Evolutionary conservation across 805 yeast genomes (phyloP), one percentile per base, ranked within the genome.

Genomic region (Kazachstania bromeliacearum): DNA sequence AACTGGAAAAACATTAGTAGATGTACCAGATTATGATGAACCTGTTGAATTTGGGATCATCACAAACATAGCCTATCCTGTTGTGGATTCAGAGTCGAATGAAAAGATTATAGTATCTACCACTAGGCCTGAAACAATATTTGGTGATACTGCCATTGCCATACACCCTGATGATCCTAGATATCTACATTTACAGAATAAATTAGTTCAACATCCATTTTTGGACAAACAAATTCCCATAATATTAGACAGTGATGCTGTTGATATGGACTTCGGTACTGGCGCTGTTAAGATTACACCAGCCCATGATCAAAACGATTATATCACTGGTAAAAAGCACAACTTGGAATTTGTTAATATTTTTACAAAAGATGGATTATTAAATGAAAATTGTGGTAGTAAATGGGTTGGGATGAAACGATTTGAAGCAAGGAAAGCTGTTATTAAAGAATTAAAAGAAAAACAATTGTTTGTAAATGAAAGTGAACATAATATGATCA

Each of bases 231-330:
- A 74, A 55, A 60, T 89, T 35, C 98, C 98, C 44, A 84, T 89
- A 53, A 66, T 89, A 42, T 75, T 87, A 35, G 97, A 89, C 60
- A 58, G 77, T 28, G 94, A 83, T 60, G 87, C 95, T 24, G 97
- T 92, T 41, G 97, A 92, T 62, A 89, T 89, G 96, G 94, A 83
- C 59, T 92, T 92, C 50, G 98, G 98, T 70, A 89, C 97, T 43
- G 98, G 98, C 77, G 97, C 97, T 29, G 97, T 89, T 41, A 89
- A 92, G 66, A 89, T 89, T 59, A 92, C 98, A 5, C 98, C 98
- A 36, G 96, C 95, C 22, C 97, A 89, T 63, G 97, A 89, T 64
- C 79, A 77, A 51, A 92, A 89, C 70, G 98, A 89, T 83, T 87
- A 84, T 71, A 71, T 68, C 51, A 83, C 95, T 36, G 97, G 97